Conservation (phyloP, 441 rosid species). For the Jatropha podagrica region DNA sequence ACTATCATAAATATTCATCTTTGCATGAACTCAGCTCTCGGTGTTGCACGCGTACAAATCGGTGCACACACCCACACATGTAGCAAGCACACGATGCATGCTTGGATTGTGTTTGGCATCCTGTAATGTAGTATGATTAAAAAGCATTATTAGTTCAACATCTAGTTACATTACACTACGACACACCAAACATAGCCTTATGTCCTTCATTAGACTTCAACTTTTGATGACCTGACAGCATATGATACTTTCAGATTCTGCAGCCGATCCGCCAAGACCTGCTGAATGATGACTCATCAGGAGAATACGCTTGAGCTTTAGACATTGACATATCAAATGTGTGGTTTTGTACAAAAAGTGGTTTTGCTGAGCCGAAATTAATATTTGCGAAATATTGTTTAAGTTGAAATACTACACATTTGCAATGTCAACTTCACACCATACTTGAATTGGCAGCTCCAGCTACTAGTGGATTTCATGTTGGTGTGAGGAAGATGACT, state of each 20-base stretch:
- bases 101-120: no score
- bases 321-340: slow-evolving; percentile 3
- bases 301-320: slow-evolving; percentile 9
- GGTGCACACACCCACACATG: neutral
- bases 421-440: neutral
- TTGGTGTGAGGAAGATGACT: neutral
- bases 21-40: neutral
- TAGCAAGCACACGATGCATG: no score
- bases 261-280: slow-evolving; percentile 23
- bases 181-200: no score
- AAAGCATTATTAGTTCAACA: no score
- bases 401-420: neutral
- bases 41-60: neutral
- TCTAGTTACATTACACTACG: no score
- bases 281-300: slow-evolving; percentile 2
- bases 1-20: neutral
- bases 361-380: neutral
- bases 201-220: neutral
- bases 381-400: neutral
- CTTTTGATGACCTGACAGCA: neutral
- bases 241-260: slow-evolving; percentile 8
- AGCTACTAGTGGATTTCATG: neutral
- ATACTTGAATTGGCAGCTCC: neutral
- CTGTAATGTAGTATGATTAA: no score
- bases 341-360: neutral